These are phyloP conservation scores for Fusarium temperatum DNA, from an alignment of 2,329 filamentous ascomycete species.

Conservation along the genomic window DNA sequence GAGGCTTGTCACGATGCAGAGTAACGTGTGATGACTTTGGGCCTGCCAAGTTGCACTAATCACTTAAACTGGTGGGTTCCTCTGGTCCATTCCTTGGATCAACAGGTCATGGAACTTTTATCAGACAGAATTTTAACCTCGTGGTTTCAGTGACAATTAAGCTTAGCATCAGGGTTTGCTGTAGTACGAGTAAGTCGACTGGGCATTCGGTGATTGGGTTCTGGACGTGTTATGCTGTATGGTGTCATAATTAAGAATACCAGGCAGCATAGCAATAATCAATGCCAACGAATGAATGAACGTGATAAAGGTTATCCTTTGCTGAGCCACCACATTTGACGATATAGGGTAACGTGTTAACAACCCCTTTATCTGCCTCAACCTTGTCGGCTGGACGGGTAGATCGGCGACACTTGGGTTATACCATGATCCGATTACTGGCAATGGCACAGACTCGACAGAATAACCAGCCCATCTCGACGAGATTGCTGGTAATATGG, in stretches of 20 bases:
- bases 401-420: slow-evolving; percentile 19
- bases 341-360: background rate
- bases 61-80: background rate
- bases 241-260: background rate
- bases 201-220: background rate
- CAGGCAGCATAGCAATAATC: background rate
- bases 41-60: slow-evolving; percentile 13
- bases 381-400: slow-evolving; percentile 9
- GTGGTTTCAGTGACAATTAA: slow-evolving; percentile 10
- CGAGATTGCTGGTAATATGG: background rate
- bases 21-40: slow-evolving; percentile 20
- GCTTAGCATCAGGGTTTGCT: slow-evolving; percentile 7
- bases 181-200: background rate
- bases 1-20: slow-evolving; percentile 24
- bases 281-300: background rate
- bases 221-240: background rate
- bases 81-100: background rate
- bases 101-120: background rate
- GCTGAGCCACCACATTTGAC: background rate
- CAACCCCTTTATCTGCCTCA: background rate
- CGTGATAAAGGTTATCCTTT: background rate
- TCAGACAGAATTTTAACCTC: background rate
- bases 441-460: background rate
- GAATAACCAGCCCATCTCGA: background rate
- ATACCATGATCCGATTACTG: background rate